phyloP scores from a whole-genome alignment of 805 yeast genomes.

The Grigorovia yakushimaensis region DNA sequence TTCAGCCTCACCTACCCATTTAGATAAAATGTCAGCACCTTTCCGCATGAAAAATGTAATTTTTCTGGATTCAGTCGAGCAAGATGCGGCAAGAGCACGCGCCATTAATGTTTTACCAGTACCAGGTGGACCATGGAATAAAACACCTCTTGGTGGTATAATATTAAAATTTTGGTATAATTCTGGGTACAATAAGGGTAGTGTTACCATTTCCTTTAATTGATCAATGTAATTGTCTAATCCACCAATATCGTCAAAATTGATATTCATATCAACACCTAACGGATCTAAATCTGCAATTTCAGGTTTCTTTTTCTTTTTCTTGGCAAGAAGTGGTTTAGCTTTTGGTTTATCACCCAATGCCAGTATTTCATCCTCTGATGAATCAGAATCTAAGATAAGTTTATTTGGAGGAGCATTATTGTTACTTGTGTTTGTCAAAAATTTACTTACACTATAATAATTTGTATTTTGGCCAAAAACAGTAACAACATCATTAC shows the following conservation, averaged over 20 bases:
- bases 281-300: slow-evolving; percentile 88
- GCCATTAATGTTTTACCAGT: slow-evolving; percentile 99
- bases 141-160: slow-evolving; percentile 94
- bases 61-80: slow-evolving; percentile 73
- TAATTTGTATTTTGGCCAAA: slow-evolving; percentile 57
- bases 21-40: slow-evolving; percentile 93
- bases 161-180: slow-evolving; percentile 80
- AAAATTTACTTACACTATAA: slow-evolving; percentile 13
- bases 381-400: slow-evolving; percentile 45
- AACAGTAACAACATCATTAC: slow-evolving; percentile 79
- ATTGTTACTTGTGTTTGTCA: slow-evolving; percentile 19
- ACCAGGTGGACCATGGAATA: slow-evolving; percentile 98
- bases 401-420: slow-evolving; percentile 24
- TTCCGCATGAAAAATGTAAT: slow-evolving; percentile 96
- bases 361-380: slow-evolving; percentile 51
- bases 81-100: slow-evolving; percentile 90
- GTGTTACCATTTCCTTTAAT: slow-evolving; percentile 91
- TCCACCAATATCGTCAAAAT: slow-evolving; percentile 83
- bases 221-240: slow-evolving; percentile 83
- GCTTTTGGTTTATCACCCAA: slow-evolving; percentile 34
- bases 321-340: slow-evolving; percentile 26
- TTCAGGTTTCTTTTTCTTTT: slow-evolving; percentile 38
- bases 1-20: slow-evolving; percentile 99
- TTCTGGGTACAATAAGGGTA: slow-evolving; percentile 90
- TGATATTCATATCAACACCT: slow-evolving; percentile 81